phyloP scores from a whole-genome alignment of 305 asterid species.

The Plantago lanceolata region DNA sequence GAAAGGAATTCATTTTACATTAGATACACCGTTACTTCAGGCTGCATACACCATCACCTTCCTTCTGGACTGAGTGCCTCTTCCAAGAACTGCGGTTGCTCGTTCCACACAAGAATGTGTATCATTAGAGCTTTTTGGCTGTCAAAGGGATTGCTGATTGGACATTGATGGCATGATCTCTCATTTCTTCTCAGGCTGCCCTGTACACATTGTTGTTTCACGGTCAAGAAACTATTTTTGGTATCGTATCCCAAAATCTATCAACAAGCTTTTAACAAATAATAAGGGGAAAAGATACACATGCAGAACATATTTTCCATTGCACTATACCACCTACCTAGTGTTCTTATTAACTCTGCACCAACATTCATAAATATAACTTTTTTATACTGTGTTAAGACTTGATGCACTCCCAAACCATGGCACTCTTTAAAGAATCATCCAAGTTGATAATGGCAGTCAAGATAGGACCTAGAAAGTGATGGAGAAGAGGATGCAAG shows the following conservation, averaged over 20 bases:
- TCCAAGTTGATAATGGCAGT: no score
- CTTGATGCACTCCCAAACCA: not conserved
- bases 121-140: slow-evolving; percentile 32
- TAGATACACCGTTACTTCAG: slow-evolving; percentile 11
- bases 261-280: not conserved
- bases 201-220: slow-evolving; percentile 78
- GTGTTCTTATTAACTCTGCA: not conserved
- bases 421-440: no score
- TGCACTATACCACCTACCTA: no score
- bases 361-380: not conserved
- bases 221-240: slow-evolving; percentile 46
- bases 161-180: slow-evolving; percentile 13
- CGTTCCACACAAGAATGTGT: slow-evolving; percentile 9
- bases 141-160: slow-evolving; percentile 20
- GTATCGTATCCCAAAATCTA: slow-evolving; percentile 26
- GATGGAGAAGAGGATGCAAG: not conserved
- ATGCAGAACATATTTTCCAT: no score
- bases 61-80: slow-evolving; percentile 10
- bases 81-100: slow-evolving; percentile 23
- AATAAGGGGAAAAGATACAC: no score
- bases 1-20: slow-evolving; percentile 15
- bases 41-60: slow-evolving; percentile 5
- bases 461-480: not conserved
- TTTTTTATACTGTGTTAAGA: not conserved
- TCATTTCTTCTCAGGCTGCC: slow-evolving; percentile 99